These are phyloP conservation scores for Teratosphaeria pseudoeucalypti DNA, from an alignment of 2,329 filamentous ascomycete genomes.

Conservation along the genomic window DNA sequence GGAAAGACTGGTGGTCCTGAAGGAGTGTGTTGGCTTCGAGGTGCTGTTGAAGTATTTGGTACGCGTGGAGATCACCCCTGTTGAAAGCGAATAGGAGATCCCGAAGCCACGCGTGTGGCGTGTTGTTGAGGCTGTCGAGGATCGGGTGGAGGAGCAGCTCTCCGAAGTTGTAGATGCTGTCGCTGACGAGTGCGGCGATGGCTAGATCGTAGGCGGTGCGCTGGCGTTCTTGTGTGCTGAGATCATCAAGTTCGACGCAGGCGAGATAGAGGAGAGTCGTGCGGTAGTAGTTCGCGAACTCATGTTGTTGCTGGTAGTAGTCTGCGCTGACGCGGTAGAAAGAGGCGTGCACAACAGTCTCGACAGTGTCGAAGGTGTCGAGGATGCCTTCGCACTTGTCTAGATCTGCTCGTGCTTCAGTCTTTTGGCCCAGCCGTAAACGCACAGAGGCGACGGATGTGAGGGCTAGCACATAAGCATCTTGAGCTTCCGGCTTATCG, in stretches of 20 bases:
- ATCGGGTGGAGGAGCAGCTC: conserved; percentile 97
- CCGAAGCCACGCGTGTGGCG: conserved; percentile 75
- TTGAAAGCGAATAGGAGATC: conserved; percentile 98
- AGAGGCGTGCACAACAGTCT: conserved; percentile 87
- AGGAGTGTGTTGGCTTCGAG: conserved; percentile 73
- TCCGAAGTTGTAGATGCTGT: conserved; percentile 98
- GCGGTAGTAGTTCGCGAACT: conserved; percentile 95
- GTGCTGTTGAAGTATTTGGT: conserved; percentile 61
- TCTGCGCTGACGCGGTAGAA: conserved; percentile 94
- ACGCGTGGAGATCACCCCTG: conserved; percentile 79
- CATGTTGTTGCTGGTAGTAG: conserved; percentile 82
- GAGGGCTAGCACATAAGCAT: conserved; percentile 88
- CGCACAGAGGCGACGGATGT: conserved; percentile 84
- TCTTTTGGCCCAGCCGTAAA: conserved; percentile 65
- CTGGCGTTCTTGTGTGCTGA: conserved; percentile 65
- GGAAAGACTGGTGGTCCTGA: conserved; percentile 65
- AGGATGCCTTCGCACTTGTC: conserved; percentile 80
- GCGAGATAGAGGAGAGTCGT: conserved; percentile 96
- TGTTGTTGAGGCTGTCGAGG: conserved; percentile 68
- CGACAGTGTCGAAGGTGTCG: conserved; percentile 86
- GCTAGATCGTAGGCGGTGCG: conserved; percentile 84
- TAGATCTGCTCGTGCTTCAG: conserved; percentile 76
- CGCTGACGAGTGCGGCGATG: conserved; percentile 83
- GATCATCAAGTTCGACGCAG: conserved; percentile 73
- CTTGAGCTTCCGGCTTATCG: conserved; percentile 83